Percentiles rank a stretch among this genome's conserved stretches.
Evolutionary conservation across 352 stramenopile genomes (phyloP).

Genomic region (Globisporangium carolinianum): DNA sequence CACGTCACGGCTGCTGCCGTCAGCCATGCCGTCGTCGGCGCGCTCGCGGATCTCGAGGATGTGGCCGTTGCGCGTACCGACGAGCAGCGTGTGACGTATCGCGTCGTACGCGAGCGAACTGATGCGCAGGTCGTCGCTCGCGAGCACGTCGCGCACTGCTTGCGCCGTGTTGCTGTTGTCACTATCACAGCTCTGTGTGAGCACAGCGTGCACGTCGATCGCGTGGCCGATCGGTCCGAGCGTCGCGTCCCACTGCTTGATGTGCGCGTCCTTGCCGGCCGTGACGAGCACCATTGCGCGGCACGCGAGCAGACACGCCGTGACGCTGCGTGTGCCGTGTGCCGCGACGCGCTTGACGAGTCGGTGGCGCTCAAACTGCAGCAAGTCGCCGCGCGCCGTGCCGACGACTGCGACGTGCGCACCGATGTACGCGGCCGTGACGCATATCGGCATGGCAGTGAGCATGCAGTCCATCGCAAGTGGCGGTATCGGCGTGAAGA

Average conservation of each 20-base stretch:
- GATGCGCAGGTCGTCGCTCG: conserved; percentile 64
- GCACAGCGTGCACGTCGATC: conserved; percentile 43
- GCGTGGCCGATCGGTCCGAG: conserved; percentile 60
- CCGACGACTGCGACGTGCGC: conserved; percentile 51
- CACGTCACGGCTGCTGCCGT: neutral
- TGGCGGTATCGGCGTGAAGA: conserved; percentile 69
- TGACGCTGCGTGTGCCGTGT: conserved; percentile 50
- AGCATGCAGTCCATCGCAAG: conserved; percentile 31
- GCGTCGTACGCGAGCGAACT: conserved; percentile 65
- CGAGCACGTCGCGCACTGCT: conserved; percentile 7
- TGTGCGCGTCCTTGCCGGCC: conserved; percentile 58
- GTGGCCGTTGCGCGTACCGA: conserved; percentile 47
- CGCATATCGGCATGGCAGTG: conserved; percentile 35
- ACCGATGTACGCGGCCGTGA: conserved; percentile 52
- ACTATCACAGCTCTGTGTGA: conserved; percentile 2
- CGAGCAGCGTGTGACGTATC: conserved; percentile 32
- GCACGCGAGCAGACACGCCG: conserved; percentile 46
- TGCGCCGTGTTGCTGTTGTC: neutral
- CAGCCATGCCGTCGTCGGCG: neutral
- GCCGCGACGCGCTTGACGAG: conserved; percentile 54
- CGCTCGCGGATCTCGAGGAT: conserved; percentile 48
- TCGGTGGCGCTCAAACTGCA: conserved; percentile 61
- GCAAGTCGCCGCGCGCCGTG: conserved; percentile 48
- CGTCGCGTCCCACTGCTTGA: conserved; percentile 81
- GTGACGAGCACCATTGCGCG: conserved; percentile 77